Evolutionary conservation across 1,284 basidiomycete genomes (phyloP), one percentile per base, ranked within the genome.

Genomic region (Melanopsichium pennsylvanicum): DNA sequence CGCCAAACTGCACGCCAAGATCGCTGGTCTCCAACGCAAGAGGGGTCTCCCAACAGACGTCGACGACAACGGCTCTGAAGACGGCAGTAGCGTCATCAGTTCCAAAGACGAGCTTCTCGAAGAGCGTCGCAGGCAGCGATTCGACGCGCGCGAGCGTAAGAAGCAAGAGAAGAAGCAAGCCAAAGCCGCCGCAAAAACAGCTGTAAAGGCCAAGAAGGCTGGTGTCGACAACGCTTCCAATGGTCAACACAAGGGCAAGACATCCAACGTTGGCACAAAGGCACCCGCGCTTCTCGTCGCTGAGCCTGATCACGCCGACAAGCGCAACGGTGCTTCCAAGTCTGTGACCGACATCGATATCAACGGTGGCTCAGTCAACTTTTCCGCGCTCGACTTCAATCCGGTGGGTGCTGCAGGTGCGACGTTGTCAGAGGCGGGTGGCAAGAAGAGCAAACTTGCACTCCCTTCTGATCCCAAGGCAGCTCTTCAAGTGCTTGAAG

Each of bases 381-480:
- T 75, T 42, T 72, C 69, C 10, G 41, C 61, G 9, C 58, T 75
- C 49, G 40, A 71, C 55, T 75, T 75, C 49, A 40, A 58, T 16
- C 51, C 60, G 15, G 48, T 55, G 3, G 64, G 64, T 27, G 64
- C 64, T 23, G 58, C 64, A 0, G 49, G 48, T 22, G 58, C 58
- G 2, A 23, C 48, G n/a, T 39, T 68, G 16, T 35, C 49, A 10
- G 61, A 54, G 10, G 43, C 47, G 3, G 34, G 45, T 18, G 55
- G 51, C 38, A 74, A 72, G 43, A 78, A 76, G 61, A 75, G 45
- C 47, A 71, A 63, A 37, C 68, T 75, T 5, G 66, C 75, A 2
- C 42, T 79, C 31, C 77, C 77, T 1, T 74, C 66, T 12, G 75
- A 80, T 43, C 76, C 78, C 27, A 80, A 80, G 43, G 60, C 72